A percentile compares a stretch with the other conserved stretches of the same genome.
Conservation (phyloP, 78 protist species). For the Mastigamoeba balamuthi region DNA sequence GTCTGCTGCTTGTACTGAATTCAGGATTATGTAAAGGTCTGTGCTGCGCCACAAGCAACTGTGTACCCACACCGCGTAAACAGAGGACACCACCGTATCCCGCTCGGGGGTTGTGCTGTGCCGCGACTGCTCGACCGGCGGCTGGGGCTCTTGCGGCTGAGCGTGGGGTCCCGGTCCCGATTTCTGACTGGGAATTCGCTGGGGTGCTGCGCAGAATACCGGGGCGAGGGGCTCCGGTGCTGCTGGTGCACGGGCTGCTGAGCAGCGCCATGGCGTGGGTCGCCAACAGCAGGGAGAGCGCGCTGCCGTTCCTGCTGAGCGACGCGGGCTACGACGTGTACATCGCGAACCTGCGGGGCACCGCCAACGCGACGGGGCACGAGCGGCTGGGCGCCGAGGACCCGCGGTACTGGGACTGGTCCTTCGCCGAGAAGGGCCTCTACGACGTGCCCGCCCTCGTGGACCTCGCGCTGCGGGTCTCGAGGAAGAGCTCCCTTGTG, state of each 20-base stretch:
- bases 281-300: not conserved
- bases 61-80: too few species aligned
- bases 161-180: too few species aligned
- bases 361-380: too few species aligned
- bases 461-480: not conserved
- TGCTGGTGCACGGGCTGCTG: not conserved
- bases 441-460: not conserved
- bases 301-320: not conserved
- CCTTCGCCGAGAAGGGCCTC: not conserved
- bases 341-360: not conserved
- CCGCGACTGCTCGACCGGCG: too few species aligned
- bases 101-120: too few species aligned
- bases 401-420: not conserved
- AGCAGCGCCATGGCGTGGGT: not conserved
- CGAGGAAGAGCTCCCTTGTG: not conserved
- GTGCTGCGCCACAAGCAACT: too few species aligned
- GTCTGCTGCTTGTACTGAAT: too few species aligned
- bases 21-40: too few species aligned
- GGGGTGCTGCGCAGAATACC: too few species aligned
- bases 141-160: too few species aligned
- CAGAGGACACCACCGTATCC: too few species aligned
- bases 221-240: not conserved
- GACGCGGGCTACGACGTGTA: not conserved
- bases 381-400: not conserved
- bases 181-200: too few species aligned